Percentiles rank a stretch among this genome's conserved stretches.
Conservation (phyloP, 129 eudicot species). For the Scalesia atractyloides region DNA sequence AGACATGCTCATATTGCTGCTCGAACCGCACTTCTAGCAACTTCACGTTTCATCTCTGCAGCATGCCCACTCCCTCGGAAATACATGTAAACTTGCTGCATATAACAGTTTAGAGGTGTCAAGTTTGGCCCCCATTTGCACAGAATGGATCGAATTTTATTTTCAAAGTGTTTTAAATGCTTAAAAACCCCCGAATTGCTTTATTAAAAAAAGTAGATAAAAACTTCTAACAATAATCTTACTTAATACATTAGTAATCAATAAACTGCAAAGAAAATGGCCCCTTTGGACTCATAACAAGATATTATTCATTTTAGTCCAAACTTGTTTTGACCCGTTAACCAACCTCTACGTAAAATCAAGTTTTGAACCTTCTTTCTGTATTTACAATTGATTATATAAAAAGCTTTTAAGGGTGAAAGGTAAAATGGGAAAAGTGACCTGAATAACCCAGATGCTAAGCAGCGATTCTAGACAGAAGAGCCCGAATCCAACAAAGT, state of each 20-base stretch:
- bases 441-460: conserved; percentile 97
- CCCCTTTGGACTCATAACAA: neutral
- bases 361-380: neutral
- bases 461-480: conserved; percentile 80
- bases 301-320: neutral
- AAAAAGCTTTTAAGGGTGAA: no score
- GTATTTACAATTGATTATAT: no score
- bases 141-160: neutral
- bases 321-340: neutral
- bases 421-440: neutral
- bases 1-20: conserved; percentile 60
- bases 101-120: neutral
- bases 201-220: neutral
- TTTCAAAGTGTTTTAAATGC: neutral
- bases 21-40: conserved; percentile 73
- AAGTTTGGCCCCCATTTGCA: neutral
- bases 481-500: conserved; percentile 89
- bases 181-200: neutral
- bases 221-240: no score
- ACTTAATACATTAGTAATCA: no score
- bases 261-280: neutral
- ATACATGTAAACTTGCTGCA: conserved; percentile 99
- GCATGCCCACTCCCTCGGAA: conserved; percentile 96
- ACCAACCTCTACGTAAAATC: neutral
- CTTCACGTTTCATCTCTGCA: conserved; percentile 83